A percentile compares a stretch with the other conserved stretches of the same genome.
These are phyloP conservation scores for Tulasnella sp. DNA, from an alignment of 768 basidiomycete genomes.

Conservation along the genomic window DNA sequence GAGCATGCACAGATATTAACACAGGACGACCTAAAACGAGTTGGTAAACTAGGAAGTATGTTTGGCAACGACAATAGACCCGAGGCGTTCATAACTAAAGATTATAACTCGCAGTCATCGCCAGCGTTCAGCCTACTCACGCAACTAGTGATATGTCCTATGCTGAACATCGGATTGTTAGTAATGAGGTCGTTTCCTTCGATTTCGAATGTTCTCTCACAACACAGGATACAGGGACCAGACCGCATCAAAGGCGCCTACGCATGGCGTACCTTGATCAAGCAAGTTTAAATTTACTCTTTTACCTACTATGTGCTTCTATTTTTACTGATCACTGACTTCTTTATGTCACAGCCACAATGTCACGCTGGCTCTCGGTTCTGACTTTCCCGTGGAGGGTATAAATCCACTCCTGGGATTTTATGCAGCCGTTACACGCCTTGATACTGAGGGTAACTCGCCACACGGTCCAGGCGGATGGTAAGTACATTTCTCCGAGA, in stretches of 20 bases:
- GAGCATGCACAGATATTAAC: constrained; percentile 91
- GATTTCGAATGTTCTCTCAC: not conserved
- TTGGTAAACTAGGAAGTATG: constrained; percentile 61
- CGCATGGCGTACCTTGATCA: constrained; percentile 67
- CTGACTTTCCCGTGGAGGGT: constrained; percentile 88
- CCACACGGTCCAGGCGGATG: constrained; percentile 79
- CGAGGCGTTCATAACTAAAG: not conserved
- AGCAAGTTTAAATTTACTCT: constrained; percentile 32
- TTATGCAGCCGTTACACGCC: constrained; percentile 73
- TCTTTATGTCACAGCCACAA: constrained; percentile 22
- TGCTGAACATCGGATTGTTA: constrained; percentile 65
- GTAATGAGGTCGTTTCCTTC: constrained; percentile 10
- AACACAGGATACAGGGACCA: constrained; percentile 50
- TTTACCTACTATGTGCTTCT: not conserved
- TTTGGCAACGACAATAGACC: no score
- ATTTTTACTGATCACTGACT: not conserved
- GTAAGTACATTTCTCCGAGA: constrained; percentile 31
- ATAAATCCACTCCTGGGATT: constrained; percentile 84
- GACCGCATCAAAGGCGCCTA: constrained; percentile 80
- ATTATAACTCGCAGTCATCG: constrained; percentile 47
- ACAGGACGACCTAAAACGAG: constrained; percentile 50
- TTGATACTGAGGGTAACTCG: constrained; percentile 52
- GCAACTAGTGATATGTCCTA: constrained; percentile 90
- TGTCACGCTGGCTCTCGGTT: constrained; percentile 60
- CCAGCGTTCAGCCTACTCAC: constrained; percentile 88